Conservation (phyloP, 306 rosid species). For the Cyamopsis tetragonoloba region DNA sequence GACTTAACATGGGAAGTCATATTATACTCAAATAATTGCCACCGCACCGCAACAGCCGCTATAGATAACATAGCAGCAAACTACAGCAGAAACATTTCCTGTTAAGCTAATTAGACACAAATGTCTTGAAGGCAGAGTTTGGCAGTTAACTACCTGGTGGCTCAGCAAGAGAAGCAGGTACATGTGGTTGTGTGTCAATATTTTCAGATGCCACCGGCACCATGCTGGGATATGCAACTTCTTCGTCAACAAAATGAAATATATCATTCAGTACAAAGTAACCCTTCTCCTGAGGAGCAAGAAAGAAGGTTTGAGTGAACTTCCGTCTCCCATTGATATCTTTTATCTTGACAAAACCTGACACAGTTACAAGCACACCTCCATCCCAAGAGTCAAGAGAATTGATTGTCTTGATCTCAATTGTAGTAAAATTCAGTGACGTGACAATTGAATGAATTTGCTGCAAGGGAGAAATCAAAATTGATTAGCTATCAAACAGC, state of each 20-base stretch:
- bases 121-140: neutral
- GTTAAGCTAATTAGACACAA: neutral
- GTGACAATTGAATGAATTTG: constrained; percentile 63
- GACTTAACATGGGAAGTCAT: no score
- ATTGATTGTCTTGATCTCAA: constrained; percentile 85
- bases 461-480: constrained; percentile 42
- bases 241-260: constrained; percentile 72
- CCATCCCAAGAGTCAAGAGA: constrained; percentile 85
- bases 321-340: constrained; percentile 60
- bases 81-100: neutral
- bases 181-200: constrained; percentile 49
- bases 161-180: constrained; percentile 54
- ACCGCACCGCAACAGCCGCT: no score
- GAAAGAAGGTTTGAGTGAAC: constrained; percentile 82
- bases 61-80: no score
- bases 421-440: constrained; percentile 58
- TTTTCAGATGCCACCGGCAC: constrained; percentile 42
- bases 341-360: constrained; percentile 73
- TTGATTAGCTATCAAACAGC: neutral
- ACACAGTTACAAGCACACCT: constrained; percentile 84
- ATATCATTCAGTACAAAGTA: constrained; percentile 84
- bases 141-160: constrained; percentile 52
- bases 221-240: constrained; percentile 38
- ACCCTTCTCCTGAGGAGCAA: constrained; percentile 93
- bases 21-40: no score